Base-by-base conservation (phyloP, 2,329 filamentous ascomycete species). In the Colletotrichum costaricense region DNA sequence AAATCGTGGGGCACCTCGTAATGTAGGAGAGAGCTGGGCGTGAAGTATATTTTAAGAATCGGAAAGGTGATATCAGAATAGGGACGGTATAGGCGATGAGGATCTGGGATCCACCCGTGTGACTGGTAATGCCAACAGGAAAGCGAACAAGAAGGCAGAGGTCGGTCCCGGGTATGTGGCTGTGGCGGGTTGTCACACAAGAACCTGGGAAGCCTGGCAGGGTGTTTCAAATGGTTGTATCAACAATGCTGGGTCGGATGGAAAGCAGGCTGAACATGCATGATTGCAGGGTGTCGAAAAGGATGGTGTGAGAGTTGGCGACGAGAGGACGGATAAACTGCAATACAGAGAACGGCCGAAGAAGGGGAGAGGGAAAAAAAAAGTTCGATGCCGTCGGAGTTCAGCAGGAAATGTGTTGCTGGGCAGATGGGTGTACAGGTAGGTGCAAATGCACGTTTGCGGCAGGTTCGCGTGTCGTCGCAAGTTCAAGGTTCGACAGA, bases 201-300 rank as follows among this genome's bases (percentile, higher is more conserved):
- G 63, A 52, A 72, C 62, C 46, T 74, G 72, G 68, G 68, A 72
- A 56, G 69, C 63, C 65, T 62, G 74, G 73, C 73, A 74, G 60
- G 70, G 54, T 74, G 77, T 78, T 78, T 78, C 77, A 78, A 74
- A 73, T 76, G 74, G 73, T 73, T 63, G 77, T 75, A 74, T 78
- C 76, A 77, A 78, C 76, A 78, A 78, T 78, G 76, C 76, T 77
- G 72, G 75, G 66, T 62, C 59, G 64, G 74, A 69, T 68, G 72
- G 69, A 65, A 71, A 59, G 65, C 71, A 74, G 69, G 71, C 62
- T 65, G 69, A 65, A 67, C 68, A 71, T 69, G 76, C 76, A 77
- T 77, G 73, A 74, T 69, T 58, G 69, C 66, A 74, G 73, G 67
- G 66, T 76, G 62, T 38, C 58, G 54, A 35, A 66, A 67, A 69